These are phyloP conservation scores for Fusarium chlamydosporum DNA, from an alignment of 2,329 filamentous ascomycete species.

Conservation along the genomic window DNA sequence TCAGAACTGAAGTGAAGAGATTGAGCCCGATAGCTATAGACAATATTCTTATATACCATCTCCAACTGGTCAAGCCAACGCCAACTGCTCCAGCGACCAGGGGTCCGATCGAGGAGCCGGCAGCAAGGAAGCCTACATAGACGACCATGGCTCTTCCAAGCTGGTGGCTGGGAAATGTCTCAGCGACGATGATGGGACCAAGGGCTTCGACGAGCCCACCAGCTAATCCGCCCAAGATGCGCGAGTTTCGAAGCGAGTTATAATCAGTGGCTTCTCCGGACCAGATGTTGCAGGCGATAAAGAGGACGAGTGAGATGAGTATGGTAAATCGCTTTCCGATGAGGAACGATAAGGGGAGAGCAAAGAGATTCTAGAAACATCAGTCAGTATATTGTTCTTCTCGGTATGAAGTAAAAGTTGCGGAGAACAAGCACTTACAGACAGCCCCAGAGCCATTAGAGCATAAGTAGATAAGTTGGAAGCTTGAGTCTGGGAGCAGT, in stretches of 20 bases:
- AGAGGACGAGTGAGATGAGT: slow-evolving; percentile 3
- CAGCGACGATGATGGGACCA: slow-evolving; percentile 20
- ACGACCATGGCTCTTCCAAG: slow-evolving; percentile 16
- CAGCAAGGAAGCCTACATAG: slow-evolving; percentile 17
- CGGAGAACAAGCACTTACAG: neutral
- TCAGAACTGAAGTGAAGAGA: neutral
- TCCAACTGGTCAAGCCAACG: slow-evolving; percentile 2
- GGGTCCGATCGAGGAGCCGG: slow-evolving; percentile 6
- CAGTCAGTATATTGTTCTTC: neutral
- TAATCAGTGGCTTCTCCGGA: slow-evolving; percentile 6
- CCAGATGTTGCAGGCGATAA: slow-evolving; percentile 20
- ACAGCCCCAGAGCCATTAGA: slow-evolving; percentile 9
- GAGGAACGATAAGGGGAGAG: neutral
- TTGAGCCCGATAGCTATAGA: neutral
- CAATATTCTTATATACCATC: slow-evolving; percentile 22
- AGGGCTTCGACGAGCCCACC: slow-evolving; percentile 21
- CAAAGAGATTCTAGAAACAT: slow-evolving; percentile 11
- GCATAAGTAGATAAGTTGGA: slow-evolving; percentile 7
- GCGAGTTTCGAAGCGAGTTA: slow-evolving; percentile 1
- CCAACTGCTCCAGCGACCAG: slow-evolving; percentile 10
- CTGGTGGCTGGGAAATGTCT: slow-evolving; percentile 7
- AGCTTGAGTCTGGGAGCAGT: slow-evolving; percentile 10
- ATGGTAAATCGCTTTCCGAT: slow-evolving; percentile 12
- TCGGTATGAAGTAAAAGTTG: no score
- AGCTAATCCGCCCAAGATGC: slow-evolving; percentile 11